Evolutionary conservation across 768 basidiomycete species (phyloP), one percentile per base, ranked within the genome.

Genomic region (Goffeauzyma gilvescens): DNA sequence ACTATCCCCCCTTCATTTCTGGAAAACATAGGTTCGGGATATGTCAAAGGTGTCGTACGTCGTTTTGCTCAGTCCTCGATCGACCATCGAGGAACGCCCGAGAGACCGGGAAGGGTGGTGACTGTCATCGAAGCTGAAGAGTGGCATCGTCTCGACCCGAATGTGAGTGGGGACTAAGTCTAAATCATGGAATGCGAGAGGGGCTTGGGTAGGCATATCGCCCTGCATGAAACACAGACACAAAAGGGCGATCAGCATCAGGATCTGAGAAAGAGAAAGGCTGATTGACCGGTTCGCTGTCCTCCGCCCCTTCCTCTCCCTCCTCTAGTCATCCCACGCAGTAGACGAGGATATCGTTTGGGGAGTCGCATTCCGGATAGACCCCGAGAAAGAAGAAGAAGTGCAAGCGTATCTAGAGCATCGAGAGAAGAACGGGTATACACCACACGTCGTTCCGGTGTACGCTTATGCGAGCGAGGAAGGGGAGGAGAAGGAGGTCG

Each of bases 291-390:
- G n/a, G n/a, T n/a, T n/a, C n/a, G n/a, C n/a, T n/a, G n/a, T n/a
- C n/a, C n/a, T n/a, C n/a, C n/a, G n/a, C 52, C 15, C 14, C 41
- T 13, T 17, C 78, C 81, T 52, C 60, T 73, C 2, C 78, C 77
- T 50, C 78, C 75, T 0, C 68, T 78, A 41, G 76, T 79, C 22
- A 46, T 47, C 28, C 38, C 44, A 38, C 21, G 32, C 3, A 2
- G 10, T 18, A 3, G 47, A 48, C 8, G 62, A 62, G 28, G 79
- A 83, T 52, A 71, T 72, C 26, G 83, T 89, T 2, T 93, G 89
- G 89, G 89, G 86, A 3, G 66, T 87, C 4, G 83, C 81, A 1
- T 87, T 82, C 63, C 79, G 80, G 9, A 87, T 95, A 59, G 82
- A 90, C 50, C 77, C 80, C 0, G 68, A 60, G 9, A 75, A 77